Evolutionary conservation across 2,329 filamentous ascomycete genomes (phyloP), one percentile per base, ranked within the genome.

Genomic region (Aspergillus ruber): DNA sequence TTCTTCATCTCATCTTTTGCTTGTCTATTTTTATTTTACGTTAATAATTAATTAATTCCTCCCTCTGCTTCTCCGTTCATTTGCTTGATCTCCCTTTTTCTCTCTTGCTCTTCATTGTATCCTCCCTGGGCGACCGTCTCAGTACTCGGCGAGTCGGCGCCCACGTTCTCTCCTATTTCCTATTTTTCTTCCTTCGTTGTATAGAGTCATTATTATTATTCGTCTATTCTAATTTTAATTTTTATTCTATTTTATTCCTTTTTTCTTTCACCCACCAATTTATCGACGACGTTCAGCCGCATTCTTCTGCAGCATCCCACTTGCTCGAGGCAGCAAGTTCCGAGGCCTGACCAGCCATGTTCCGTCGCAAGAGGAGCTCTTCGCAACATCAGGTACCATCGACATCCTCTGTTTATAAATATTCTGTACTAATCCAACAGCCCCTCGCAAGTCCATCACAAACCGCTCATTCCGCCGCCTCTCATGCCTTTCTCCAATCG

Each of bases 391-490:
- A 64, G 54, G 64, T 67, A 39, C 18, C 10, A 20, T 40, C 7
- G 7, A 40, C 12, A 23, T 40, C 9, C 15, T 38, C 20, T 45
- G 46, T 10, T 18, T 13, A 33, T 42, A 46, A 47, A 49, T 50
- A 51, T 50, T 43, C n/a, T 7, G 6, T 35, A 47, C 52, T 46
- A 40, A 33, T 48, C 50, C 18, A 52, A 48, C 69, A 88, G 83
- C 80, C 82, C 55, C 72, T 83, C 51, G 84, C 79, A 49, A 74
- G 77, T 53, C 74, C 80, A 49, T 82, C 82, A 44, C 84, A 86
- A 47, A 84, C 84, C 61, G 90, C 88, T 49, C 82, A 90, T 46
- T 83, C 86, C 42, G 89, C 89, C 48, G 90, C 90, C 50, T 82
- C 82, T 51, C 85, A 87, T 66, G 90, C 90, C 49, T 94, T 91